Percentiles rank a stretch among this genome's conserved stretches.
phyloP scores from a whole-genome alignment of 2,329 filamentous ascomycete species.

The Hawksworthiomyces lignivorus region DNA sequence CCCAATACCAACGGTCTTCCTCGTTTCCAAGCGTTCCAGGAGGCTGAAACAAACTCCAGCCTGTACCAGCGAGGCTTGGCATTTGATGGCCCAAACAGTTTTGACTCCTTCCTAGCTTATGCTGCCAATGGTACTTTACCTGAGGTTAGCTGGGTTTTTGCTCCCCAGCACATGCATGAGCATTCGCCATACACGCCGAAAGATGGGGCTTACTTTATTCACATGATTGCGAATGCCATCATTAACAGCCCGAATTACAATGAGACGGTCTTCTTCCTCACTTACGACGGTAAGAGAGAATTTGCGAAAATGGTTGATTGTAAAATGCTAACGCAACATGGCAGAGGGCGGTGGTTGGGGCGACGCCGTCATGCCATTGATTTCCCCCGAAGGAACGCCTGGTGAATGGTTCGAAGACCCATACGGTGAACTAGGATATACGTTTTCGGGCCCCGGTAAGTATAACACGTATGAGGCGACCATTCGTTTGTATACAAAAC shows the following conservation, averaged over 20 bases:
- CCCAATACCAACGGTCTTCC: conserved; percentile 47
- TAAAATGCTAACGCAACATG: too few relatives aligned
- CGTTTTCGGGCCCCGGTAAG: conserved; percentile 24
- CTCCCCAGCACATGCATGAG: conserved; percentile 43
- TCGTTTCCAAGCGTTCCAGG: conserved; percentile 46
- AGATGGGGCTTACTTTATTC: conserved; percentile 48
- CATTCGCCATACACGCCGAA: conserved; percentile 44
- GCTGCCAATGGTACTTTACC: conserved; percentile 44
- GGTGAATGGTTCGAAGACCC: conserved; percentile 45
- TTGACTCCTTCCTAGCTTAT: conserved; percentile 41
- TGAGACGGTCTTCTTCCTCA: conserved; percentile 40
- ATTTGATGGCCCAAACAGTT: conserved; percentile 29
- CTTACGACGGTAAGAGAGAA: conserved; percentile 38
- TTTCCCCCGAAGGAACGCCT: conserved; percentile 38
- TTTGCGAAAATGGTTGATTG: too few relatives aligned
- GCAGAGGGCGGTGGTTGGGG: conserved; percentile 46
- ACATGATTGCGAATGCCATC: conserved; percentile 42
- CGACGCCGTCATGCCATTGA: conserved; percentile 43
- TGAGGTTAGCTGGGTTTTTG: conserved; percentile 43
- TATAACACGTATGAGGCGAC: too few relatives aligned
- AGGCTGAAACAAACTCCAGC: conserved; percentile 30
- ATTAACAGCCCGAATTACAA: conserved; percentile 39
- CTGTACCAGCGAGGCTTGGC: conserved; percentile 39
- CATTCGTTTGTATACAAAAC: too few relatives aligned
- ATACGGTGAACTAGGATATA: conserved; percentile 30